These are phyloP conservation scores for Paspalum notatum DNA, from an alignment of 176 grass and related monocot species.

Conservation along the genomic window DNA sequence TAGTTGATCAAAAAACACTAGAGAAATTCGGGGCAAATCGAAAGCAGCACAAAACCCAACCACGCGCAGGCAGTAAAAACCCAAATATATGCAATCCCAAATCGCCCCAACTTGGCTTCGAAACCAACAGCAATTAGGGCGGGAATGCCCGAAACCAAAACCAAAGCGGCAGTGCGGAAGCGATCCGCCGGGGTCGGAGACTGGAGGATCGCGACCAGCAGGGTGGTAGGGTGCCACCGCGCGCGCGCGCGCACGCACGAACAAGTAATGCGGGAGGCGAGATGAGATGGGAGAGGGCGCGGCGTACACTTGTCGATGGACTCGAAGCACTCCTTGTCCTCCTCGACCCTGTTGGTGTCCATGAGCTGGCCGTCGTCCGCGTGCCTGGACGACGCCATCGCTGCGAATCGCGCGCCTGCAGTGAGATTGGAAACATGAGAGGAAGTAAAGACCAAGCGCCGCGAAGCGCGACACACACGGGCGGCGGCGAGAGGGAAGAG, in stretches of 20 bases:
- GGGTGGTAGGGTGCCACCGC: background rate
- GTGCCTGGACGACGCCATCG: conserved; percentile 63
- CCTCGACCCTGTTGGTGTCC: conserved; percentile 61
- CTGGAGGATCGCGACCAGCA: background rate
- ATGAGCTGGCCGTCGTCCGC: conserved; percentile 84
- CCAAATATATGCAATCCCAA: background rate
- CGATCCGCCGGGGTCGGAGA: background rate
- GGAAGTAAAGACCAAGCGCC: background rate
- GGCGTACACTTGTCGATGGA: conserved; percentile 77
- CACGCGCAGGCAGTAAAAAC: conserved; percentile 17
- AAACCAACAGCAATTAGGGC: background rate
- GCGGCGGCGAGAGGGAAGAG: background rate
- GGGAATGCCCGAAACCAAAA: background rate
- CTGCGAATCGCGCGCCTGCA: no score
- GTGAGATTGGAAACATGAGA: background rate
- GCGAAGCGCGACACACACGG: background rate
- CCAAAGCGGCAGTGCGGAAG: background rate
- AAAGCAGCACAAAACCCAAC: background rate
- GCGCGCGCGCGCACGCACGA: background rate
- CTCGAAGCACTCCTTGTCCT: conserved; percentile 87
- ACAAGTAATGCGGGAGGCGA: conserved; percentile 21
- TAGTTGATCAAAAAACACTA: background rate
- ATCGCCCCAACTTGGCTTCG: background rate
- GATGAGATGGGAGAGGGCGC: background rate
- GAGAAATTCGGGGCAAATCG: conserved; percentile 4